A percentile compares a stretch with the other conserved stretches of the same genome.
Evolutionary conservation across 2,329 filamentous ascomycete genomes (phyloP).

Genomic region (Pseudocercospora eumusae): DNA sequence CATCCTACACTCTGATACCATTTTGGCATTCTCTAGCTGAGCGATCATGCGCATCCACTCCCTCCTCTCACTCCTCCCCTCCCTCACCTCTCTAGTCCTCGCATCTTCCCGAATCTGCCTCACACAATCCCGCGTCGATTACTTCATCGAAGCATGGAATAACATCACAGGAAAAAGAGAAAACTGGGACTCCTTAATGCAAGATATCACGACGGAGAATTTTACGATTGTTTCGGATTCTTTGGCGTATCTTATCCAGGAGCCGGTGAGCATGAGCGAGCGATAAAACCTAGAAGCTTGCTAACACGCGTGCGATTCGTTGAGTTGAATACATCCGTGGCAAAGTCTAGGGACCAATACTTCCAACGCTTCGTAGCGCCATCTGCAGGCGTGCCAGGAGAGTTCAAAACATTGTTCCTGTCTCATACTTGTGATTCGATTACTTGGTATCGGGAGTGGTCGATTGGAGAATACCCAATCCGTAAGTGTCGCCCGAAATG

Average conservation of each 20-base stretch:
- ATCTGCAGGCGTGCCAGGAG: not conserved
- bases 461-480: not conserved
- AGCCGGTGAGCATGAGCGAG: not conserved
- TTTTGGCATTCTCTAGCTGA: not conserved
- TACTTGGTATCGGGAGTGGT: not conserved
- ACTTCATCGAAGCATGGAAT: not conserved
- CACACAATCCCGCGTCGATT: not conserved
- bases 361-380: not conserved
- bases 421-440: not conserved
- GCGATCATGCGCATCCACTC: not conserved
- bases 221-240: not conserved
- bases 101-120: not conserved
- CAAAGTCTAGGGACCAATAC: not conserved
- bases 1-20: not conserved
- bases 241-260: not conserved
- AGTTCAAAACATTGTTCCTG: not conserved
- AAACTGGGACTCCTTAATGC: not conserved
- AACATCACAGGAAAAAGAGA: not conserved
- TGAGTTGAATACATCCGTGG: not conserved
- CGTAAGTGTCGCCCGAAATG: not conserved
- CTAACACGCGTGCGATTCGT: too few species aligned
- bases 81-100: too few species aligned
- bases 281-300: too few species aligned
- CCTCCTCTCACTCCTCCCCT: not conserved
- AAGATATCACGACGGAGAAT: not conserved